Evolutionary conservation across 2,329 filamentous ascomycete species (phyloP), one percentile per base, ranked within the genome.

Genomic region (Annulohypoxylon truncatum): DNA sequence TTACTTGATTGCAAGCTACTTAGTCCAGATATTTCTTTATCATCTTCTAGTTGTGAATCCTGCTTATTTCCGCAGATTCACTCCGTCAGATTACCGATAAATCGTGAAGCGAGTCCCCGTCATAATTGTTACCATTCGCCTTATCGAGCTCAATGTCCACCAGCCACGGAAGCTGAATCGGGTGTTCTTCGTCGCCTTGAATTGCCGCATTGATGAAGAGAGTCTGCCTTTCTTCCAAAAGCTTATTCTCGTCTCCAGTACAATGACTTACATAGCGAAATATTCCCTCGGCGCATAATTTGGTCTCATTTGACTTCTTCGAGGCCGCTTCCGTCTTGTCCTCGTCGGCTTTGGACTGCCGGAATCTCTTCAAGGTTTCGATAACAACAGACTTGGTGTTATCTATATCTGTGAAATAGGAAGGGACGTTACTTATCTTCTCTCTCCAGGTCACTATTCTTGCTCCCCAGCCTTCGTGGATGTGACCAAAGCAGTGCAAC

Each of bases 201-300:
- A 89, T 83, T 0, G 88, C 79, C 0, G 86, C 87, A 73, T 90
- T 90, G 8, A 90, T 78, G 71, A 90, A 88, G 5, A 89, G 72
- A 0, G 87, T 90, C 68, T 88, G 81, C 0, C 83, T 83, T 6
- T 46, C 52, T 28, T 76, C 48, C 0, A 83, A n/a, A 1, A 69
- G 71, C 22, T 73, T 66, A n/a, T 31, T 20, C 9, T 71, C 61
- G 20, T 80, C 77, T 2, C 75, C 71, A 0, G 74, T 73, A 54
- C 82, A 81, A 61, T 81, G 77, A 33, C 83, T 84, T 2, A 83
- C 76, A 12, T 73, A 61, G 12, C 38, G 38, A 20, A 6, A 42
- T 42, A 42, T 42, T 18, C 38, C 38, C 38, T 42, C 38, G 15
- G 15, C n/a, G 18, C 38, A 42, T 42, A 42, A 12, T 22, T 12